Evolutionary conservation across 306 rosid species (phyloP).

Genomic region (Dryas alaskensis): DNA sequence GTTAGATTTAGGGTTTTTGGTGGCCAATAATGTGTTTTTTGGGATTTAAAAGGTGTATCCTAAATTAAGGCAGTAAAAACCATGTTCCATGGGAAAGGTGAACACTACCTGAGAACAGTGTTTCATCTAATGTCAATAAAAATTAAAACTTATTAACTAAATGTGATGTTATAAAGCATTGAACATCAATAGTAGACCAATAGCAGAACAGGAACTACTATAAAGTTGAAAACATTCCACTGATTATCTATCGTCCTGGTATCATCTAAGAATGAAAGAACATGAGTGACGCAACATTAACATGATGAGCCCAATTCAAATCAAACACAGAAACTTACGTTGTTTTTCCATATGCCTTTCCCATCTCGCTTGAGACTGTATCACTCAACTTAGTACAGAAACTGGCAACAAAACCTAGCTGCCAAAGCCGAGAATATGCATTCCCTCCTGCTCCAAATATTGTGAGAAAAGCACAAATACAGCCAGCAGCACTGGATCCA

Average conservation of each 20-base stretch:
- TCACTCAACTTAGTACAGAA: slow-evolving; percentile 96
- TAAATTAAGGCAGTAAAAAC: neutral
- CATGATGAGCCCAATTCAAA: neutral
- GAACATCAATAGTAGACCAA: neutral
- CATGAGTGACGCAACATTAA: neutral
- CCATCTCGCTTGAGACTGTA: slow-evolving; percentile 96
- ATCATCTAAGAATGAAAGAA: neutral
- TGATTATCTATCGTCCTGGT: no score
- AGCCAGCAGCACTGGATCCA: slow-evolving; percentile 98
- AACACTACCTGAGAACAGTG: no score
- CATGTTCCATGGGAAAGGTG: no score
- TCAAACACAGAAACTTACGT: slow-evolving; percentile 59
- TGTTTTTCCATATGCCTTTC: slow-evolving; percentile 90
- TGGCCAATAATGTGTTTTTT: neutral
- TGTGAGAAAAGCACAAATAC: slow-evolving; percentile 71
- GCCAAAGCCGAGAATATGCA: slow-evolving; percentile 66
- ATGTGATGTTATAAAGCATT: neutral
- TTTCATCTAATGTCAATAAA: neutral
- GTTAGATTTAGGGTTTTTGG: neutral
- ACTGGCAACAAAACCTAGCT: slow-evolving; percentile 90
- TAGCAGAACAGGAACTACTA: neutral
- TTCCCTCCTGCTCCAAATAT: slow-evolving; percentile 69
- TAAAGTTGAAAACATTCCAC: neutral
- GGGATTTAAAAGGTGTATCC: neutral
- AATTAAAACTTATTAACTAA: neutral